A percentile compares a stretch with the other conserved stretches of the same genome.
phyloP scores from a whole-genome alignment of 306 rosid species.

The Cicer pinnatifidum region DNA sequence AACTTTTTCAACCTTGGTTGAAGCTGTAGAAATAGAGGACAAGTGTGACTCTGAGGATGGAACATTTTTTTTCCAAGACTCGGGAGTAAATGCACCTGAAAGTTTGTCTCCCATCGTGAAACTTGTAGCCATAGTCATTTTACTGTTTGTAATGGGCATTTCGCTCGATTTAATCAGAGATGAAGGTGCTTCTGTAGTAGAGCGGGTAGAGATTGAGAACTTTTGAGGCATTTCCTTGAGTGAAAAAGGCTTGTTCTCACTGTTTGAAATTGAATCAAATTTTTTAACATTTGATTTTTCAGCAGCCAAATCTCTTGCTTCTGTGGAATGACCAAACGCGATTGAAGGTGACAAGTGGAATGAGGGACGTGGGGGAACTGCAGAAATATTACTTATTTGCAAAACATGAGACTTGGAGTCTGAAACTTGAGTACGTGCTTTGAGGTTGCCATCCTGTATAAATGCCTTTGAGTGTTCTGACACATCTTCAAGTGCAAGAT shows the following conservation, averaged over 20 bases:
- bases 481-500: conserved; percentile 45
- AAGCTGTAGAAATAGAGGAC: conserved; percentile 42
- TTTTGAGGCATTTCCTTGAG: conserved; percentile 47
- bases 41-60: conserved; percentile 44
- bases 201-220: conserved; percentile 41
- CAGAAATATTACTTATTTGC: conserved; percentile 45
- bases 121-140: conserved; percentile 45
- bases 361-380: conserved; percentile 44
- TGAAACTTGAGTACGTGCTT: conserved; percentile 43
- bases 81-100: conserved; percentile 50
- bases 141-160: conserved; percentile 46
- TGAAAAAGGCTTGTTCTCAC: conserved; percentile 50
- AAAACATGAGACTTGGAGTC: conserved; percentile 49
- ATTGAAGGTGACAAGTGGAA: conserved; percentile 48
- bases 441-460: conserved; percentile 44
- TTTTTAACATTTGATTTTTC: conserved; percentile 46
- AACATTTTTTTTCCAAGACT: conserved; percentile 50
- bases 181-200: conserved; percentile 45
- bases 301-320: conserved; percentile 41
- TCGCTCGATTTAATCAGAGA: conserved; percentile 50
- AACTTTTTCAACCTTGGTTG: conserved; percentile 40
- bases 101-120: conserved; percentile 46
- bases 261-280: conserved; percentile 46
- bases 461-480: conserved; percentile 53
- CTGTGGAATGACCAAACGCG: conserved; percentile 43